Base-by-base conservation (phyloP, 805 yeast species). In the Clavispora phyllophila region DNA sequence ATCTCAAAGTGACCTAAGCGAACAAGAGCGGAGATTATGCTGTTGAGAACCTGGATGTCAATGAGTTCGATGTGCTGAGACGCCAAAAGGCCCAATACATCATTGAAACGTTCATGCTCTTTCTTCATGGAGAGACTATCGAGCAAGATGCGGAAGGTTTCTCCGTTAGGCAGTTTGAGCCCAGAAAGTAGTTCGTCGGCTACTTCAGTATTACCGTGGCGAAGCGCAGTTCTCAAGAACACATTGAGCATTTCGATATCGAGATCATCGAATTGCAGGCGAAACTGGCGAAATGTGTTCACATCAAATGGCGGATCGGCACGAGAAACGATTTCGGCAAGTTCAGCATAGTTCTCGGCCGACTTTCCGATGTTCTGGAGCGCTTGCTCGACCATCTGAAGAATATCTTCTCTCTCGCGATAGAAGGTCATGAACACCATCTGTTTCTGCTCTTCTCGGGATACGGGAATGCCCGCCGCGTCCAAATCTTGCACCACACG, bases 351-450 rank as follows among this genome's bases (percentile, higher is more conserved):
- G 19, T 23, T 17, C 2, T 4, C 25, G n/a, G 36, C 40, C 29
- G 48, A 40, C 2, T 31, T 32, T 25, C 24, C 24, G 36, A 32
- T 22, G 7, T 28, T 29, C 17, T 19, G 43, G 44, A 17, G 34
- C 17, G 24, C 35, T 3, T 24, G 18, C 10, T 40, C 39, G 32
- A 61, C 44, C 13, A 45, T 46, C 1, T 48, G 38, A 7, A 54
- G 17, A 2, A 68, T 54, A 7, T 51, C 57, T 0, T 46, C 47
- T 18, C 55, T 44, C 40, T 70, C 75, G 19, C 52, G 55, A 50
- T 54, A 70, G 43, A 65, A 68, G 3, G 56, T 52, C 41, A 57
- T 50, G 40, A 55, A 60, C 6, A 68, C 37, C 42, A 67, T 41
- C 31, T 49, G 42, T 24, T 55, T 58, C 41, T 59, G 68, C 48